A percentile compares a stretch with the other conserved stretches of the same genome.
Conservation (phyloP, 495 filamentous ascomycete species). For the Hypoxylon subgilvum region DNA sequence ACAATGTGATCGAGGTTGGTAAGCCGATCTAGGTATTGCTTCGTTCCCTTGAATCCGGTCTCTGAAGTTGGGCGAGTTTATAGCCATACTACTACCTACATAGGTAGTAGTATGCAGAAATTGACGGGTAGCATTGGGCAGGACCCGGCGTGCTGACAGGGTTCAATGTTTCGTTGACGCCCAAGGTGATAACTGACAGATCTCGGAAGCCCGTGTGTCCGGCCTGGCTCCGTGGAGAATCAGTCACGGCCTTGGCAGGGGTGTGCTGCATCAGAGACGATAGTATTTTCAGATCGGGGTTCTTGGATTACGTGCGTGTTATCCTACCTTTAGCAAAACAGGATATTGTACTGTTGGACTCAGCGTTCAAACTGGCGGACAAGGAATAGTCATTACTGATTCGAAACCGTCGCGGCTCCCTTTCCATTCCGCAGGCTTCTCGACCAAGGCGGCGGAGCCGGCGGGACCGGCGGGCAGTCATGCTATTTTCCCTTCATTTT, state of each 20-base stretch:
- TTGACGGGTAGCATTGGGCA: constrained; percentile 31
- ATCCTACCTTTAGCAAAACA: no score
- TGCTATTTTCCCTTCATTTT: constrained; percentile 2
- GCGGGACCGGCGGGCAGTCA: constrained; percentile 10
- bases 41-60: constrained; percentile 22
- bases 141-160: constrained; percentile 28
- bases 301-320: no score
- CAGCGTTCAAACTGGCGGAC: no score
- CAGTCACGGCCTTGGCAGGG: constrained; percentile 20
- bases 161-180: constrained; percentile 32
- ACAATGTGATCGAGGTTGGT: no score
- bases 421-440: constrained; percentile 17
- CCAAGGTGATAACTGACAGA: constrained; percentile 38
- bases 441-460: constrained; percentile 12
- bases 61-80: constrained; percentile 8
- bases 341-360: background rate
- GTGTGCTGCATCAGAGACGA: background rate
- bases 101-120: no score
- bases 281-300: background rate
- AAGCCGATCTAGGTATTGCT: constrained; percentile 13
- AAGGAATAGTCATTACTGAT: no score
- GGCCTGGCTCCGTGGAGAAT: constrained; percentile 16
- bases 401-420: no score
- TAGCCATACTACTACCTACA: no score
- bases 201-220: constrained; percentile 25